phyloP scores from a whole-genome alignment of 305 asterid species.

The Plantago lanceolata region DNA sequence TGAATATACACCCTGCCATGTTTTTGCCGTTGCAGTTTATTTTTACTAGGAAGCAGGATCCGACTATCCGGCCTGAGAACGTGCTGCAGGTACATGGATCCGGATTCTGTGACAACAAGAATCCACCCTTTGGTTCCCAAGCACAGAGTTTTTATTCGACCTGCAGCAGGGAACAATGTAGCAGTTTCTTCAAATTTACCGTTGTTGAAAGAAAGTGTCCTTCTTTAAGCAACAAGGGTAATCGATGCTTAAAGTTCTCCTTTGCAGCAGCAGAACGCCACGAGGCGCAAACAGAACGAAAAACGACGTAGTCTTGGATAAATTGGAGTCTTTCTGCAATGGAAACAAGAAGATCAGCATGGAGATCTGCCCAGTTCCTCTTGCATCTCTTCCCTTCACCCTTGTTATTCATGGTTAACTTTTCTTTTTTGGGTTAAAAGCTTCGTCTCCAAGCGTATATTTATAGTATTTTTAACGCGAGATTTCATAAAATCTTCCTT shows the following conservation, averaged over 20 bases:
- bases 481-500: too few relatives aligned
- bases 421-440: too few relatives aligned
- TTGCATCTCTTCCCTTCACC: too few relatives aligned
- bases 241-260: background rate
- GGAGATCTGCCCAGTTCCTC: background rate
- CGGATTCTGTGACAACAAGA: background rate
- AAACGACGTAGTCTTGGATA: background rate
- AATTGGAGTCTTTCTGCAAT: background rate
- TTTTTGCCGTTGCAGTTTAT: background rate
- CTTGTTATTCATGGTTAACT: too few relatives aligned
- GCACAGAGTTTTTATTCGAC: background rate
- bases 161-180: too few relatives aligned
- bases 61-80: too few relatives aligned
- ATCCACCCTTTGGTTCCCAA: background rate
- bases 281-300: conserved; percentile 1
- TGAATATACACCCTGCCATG: too few relatives aligned
- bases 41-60: background rate
- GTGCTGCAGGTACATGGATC: background rate
- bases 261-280: conserved; percentile 6
- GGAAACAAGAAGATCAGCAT: background rate
- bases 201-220: too few relatives aligned
- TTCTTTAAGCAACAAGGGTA: background rate
- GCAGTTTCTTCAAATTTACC: background rate
- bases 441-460: too few relatives aligned
- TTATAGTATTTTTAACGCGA: too few relatives aligned